These are phyloP conservation scores for Colletotrichum spinosum DNA, from an alignment of 2,329 filamentous ascomycete species.

Conservation along the genomic window DNA sequence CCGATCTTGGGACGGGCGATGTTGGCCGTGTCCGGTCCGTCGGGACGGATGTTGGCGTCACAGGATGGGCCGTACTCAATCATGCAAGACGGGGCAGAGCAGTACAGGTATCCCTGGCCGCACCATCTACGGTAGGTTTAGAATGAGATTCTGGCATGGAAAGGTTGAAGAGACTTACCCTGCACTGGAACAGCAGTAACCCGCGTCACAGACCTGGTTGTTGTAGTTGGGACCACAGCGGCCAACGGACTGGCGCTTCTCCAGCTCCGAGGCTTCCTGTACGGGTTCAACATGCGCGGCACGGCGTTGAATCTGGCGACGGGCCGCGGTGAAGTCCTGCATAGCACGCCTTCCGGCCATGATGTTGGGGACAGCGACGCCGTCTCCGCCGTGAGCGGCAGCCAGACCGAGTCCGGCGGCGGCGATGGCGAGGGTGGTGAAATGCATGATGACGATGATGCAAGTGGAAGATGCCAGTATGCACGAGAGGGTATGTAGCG, in stretches of 20 bases:
- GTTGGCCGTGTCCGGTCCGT: slow-evolving; percentile 64
- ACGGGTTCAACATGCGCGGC: slow-evolving; percentile 15
- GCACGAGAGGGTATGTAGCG: background rate
- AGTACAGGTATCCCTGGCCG: slow-evolving; percentile 66
- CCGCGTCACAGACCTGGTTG: slow-evolving; percentile 45
- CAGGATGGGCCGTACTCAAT: slow-evolving; percentile 71
- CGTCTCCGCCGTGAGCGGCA: slow-evolving; percentile 29
- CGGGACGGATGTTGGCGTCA: slow-evolving; percentile 66
- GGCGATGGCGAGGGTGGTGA: slow-evolving; percentile 24
- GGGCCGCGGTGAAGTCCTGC: slow-evolving; percentile 29
- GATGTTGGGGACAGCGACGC: slow-evolving; percentile 22
- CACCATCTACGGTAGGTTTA: slow-evolving; percentile 59
- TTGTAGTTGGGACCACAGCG: slow-evolving; percentile 55
- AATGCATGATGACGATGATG: slow-evolving; percentile 19
- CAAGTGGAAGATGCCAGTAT: background rate
- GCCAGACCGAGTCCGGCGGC: slow-evolving; percentile 28
- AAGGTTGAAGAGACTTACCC: slow-evolving; percentile 46
- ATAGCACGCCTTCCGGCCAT: slow-evolving; percentile 31
- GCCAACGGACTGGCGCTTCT: slow-evolving; percentile 56
- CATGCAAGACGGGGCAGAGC: slow-evolving; percentile 71
- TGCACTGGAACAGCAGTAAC: slow-evolving; percentile 56
- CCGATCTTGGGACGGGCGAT: slow-evolving; percentile 66
- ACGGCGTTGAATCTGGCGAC: slow-evolving; percentile 27
- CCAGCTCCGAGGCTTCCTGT: slow-evolving; percentile 26
- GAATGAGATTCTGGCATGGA: background rate